Evolutionary conservation across 768 basidiomycete genomes (phyloP).

Genomic region (Kwoniella bestiolae): DNA sequence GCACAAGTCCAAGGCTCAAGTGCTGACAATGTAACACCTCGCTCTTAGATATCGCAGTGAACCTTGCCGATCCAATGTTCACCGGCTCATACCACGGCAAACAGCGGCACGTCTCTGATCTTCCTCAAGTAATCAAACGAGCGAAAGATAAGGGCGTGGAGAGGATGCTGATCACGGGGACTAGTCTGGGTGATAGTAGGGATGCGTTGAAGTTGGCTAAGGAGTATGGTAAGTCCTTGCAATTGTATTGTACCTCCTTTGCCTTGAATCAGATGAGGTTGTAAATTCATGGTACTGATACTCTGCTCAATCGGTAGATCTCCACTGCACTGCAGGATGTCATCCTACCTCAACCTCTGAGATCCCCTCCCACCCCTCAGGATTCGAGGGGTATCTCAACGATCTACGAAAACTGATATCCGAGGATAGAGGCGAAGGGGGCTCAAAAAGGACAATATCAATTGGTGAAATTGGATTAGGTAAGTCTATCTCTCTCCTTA

Average conservation of each 20-base stretch:
- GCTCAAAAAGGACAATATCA: constrained; percentile 67
- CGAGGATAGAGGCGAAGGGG: constrained; percentile 51
- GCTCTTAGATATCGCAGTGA: constrained; percentile 59
- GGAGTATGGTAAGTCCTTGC: constrained; percentile 62
- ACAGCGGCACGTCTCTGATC: constrained; percentile 65
- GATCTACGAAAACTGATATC: constrained; percentile 66
- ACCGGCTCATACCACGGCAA: constrained; percentile 58
- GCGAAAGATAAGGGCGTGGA: constrained; percentile 67
- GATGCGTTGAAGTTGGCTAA: constrained; percentile 68
- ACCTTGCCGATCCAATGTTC: constrained; percentile 60
- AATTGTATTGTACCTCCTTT: too few relatives aligned
- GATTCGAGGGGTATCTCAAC: constrained; percentile 67
- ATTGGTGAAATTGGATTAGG: constrained; percentile 82
- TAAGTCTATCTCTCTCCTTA: constrained; percentile 46
- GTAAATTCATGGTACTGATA: too few relatives aligned
- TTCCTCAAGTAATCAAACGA: constrained; percentile 66
- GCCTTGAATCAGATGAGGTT: too few relatives aligned
- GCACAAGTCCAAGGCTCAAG: background rate
- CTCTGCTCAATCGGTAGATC: too few relatives aligned
- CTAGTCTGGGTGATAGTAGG: constrained; percentile 68
- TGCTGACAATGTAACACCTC: background rate
- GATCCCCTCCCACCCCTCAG: constrained; percentile 66
- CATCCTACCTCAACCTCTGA: constrained; percentile 77
- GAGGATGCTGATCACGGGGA: constrained; percentile 77
- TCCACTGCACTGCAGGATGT: constrained; percentile 77